These are phyloP conservation scores for Echinosophora koreensis DNA, from an alignment of 306 rosid genomes.

Conservation along the genomic window DNA sequence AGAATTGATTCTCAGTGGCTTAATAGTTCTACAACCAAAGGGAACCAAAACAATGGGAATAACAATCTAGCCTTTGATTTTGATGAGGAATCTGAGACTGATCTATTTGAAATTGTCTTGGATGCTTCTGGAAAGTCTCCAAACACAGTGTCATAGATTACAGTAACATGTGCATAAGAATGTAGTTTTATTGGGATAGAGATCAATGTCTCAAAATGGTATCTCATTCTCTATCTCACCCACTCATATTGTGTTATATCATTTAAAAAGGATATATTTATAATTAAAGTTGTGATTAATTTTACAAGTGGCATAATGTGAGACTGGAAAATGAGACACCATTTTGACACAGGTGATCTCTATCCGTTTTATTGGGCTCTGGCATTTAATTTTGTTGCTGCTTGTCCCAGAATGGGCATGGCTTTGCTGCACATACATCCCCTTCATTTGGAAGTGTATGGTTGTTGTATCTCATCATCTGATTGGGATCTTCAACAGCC, in stretches of 20 bases:
- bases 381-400: not conserved
- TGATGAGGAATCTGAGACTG: slow-evolving; percentile 58
- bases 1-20: slow-evolving; percentile 84
- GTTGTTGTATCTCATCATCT: slow-evolving; percentile 17
- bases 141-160: slow-evolving; percentile 23
- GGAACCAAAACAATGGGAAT: slow-evolving; percentile 43
- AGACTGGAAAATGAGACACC: too few species aligned
- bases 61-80: slow-evolving; percentile 31
- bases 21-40: slow-evolving; percentile 52
- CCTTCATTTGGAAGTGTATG: slow-evolving; percentile 23
- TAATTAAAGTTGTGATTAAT: too few species aligned
- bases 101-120: slow-evolving; percentile 61
- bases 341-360: too few species aligned
- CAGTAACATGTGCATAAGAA: not conserved
- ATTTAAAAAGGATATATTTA: too few species aligned
- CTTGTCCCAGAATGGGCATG: not conserved
- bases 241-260: too few species aligned
- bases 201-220: too few species aligned
- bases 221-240: too few species aligned
- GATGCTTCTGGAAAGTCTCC: slow-evolving; percentile 51
- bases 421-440: slow-evolving; percentile 25
- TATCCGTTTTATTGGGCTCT: not conserved
- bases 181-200: not conserved
- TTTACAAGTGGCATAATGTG: too few species aligned
- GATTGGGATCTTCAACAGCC: not conserved